phyloP scores from a whole-genome alignment of 257 asterid species.

The Fraxinus pennsylvanica region DNA sequence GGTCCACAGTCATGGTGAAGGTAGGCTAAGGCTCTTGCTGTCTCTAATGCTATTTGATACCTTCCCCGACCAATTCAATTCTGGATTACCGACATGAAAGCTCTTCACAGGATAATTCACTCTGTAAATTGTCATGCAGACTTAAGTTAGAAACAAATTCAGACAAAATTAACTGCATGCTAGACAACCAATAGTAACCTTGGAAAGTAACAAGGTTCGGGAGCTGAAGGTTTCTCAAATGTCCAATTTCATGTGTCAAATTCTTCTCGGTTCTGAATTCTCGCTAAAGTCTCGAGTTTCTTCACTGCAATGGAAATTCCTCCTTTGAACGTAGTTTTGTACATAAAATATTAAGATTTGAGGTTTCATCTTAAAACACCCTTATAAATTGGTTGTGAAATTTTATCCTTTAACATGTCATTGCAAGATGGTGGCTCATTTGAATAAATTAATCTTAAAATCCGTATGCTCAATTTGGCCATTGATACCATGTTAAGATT shows the following conservation, averaged over 20 bases:
- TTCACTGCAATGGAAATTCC: conserved; percentile 75
- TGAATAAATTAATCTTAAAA: no score
- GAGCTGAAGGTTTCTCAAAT: conserved; percentile 62
- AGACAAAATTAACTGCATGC: conserved; percentile 68
- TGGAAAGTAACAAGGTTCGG: conserved; percentile 67
- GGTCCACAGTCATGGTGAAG: conserved; percentile 97
- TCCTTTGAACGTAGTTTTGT: conserved; percentile 68
- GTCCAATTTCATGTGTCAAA: conserved; percentile 79
- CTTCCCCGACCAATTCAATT: conserved; percentile 71
- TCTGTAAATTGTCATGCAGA: conserved; percentile 71
- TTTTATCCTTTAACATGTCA: no score
- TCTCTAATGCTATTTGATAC: conserved; percentile 68
- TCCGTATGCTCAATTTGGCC: no score
- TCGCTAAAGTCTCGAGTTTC: conserved; percentile 75
- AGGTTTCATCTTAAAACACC: no score
- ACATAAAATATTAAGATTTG: conserved; percentile 36
- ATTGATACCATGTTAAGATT: no score
- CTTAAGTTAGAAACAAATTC: conserved; percentile 71
- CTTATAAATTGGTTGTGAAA: no score
- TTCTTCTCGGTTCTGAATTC: conserved; percentile 77
- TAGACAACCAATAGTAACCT: conserved; percentile 88
- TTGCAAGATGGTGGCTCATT: no score
- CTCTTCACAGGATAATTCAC: conserved; percentile 66
- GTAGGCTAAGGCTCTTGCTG: conserved; percentile 72
- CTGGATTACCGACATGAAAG: conserved; percentile 61